These are phyloP conservation scores for Pyrus pyrifolia DNA, from an alignment of 306 rosid species.

Conservation along the genomic window DNA sequence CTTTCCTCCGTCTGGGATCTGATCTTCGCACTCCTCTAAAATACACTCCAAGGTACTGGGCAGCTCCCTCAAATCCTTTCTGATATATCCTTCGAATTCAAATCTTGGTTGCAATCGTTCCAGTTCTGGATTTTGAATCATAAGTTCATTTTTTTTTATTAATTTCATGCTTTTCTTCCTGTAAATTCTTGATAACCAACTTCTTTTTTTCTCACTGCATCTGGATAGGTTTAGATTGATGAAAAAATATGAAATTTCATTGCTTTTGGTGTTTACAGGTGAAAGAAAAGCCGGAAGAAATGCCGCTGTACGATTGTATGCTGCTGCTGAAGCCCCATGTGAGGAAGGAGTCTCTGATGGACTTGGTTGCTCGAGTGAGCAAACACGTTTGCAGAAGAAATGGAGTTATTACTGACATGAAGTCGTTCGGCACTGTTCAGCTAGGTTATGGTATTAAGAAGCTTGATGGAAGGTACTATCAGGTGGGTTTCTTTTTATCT, in stretches of 20 bases:
- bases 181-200: neutral
- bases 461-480: slow-evolving; percentile 76
- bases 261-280: neutral
- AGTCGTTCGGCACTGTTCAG: slow-evolving; percentile 56
- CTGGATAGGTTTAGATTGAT: neutral
- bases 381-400: slow-evolving; percentile 68
- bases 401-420: slow-evolving; percentile 60
- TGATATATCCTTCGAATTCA: neutral
- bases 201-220: neutral
- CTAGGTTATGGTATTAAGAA: slow-evolving; percentile 86
- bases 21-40: neutral
- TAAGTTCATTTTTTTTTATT: neutral
- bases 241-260: neutral
- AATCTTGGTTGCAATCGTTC: neutral
- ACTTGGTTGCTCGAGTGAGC: slow-evolving; percentile 63
- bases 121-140: neutral
- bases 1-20: neutral
- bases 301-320: slow-evolving; percentile 88
- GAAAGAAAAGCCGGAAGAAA: slow-evolving; percentile 19
- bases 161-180: neutral
- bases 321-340: slow-evolving; percentile 63
- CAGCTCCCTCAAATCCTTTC: neutral
- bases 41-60: neutral
- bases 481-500: slow-evolving; percentile 35
- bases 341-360: slow-evolving; percentile 44